Percentiles rank a stretch among this genome's conserved stretches.
phyloP scores from a whole-genome alignment of 768 basidiomycete genomes.

The Candolleomyces aberdarensis region DNA sequence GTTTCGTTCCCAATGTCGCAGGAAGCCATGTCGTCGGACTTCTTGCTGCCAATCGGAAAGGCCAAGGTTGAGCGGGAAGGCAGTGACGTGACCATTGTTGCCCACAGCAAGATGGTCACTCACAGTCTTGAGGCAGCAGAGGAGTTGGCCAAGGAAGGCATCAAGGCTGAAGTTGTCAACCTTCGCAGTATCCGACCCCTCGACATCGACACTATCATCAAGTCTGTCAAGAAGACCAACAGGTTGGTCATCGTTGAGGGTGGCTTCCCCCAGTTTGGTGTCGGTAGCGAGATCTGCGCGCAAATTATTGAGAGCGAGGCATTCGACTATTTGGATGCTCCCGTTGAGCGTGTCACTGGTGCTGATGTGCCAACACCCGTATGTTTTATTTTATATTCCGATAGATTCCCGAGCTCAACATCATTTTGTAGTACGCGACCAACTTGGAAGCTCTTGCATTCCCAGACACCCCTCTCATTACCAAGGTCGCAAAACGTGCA shows the following conservation, averaged over 20 bases:
- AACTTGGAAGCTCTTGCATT: constrained; percentile 89
- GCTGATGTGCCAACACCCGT: constrained; percentile 96
- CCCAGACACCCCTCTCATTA: constrained; percentile 88
- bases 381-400: constrained; percentile 7
- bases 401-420: not conserved
- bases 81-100: constrained; percentile 91
- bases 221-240: constrained; percentile 98
- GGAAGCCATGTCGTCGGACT: constrained; percentile 94
- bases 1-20: constrained; percentile 94
- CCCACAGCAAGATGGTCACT: constrained; percentile 97
- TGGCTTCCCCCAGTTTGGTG: constrained; percentile 98
- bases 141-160: constrained; percentile 88
- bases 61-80: constrained; percentile 94
- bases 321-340: constrained; percentile 97
- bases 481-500: constrained; percentile 92
- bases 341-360: constrained; percentile 96
- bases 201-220: constrained; percentile 96
- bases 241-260: constrained; percentile 93
- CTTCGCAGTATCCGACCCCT: constrained; percentile 93
- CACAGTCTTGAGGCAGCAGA: constrained; percentile 96
- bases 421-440: constrained; percentile 68
- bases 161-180: constrained; percentile 98
- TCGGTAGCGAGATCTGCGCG: constrained; percentile 97
- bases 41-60: constrained; percentile 95
- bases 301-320: constrained; percentile 97